Conservation (phyloP, 805 yeast genomes). For the Ogataea neopini region DNA sequence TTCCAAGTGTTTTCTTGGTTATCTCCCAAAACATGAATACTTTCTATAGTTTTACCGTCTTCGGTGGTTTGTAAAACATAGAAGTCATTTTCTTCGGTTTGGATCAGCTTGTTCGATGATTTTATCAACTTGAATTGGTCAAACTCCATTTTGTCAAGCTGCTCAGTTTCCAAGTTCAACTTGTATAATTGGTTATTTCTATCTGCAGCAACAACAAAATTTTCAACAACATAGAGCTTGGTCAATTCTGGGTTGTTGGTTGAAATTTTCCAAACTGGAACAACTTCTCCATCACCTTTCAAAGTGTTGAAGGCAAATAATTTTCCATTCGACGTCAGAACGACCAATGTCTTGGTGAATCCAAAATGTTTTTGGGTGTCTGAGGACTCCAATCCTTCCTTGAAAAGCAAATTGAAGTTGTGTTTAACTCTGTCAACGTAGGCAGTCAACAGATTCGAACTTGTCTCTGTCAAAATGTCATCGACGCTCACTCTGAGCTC, state of each 20-base stretch:
- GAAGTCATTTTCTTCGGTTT: slow-evolving; percentile 17
- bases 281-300: slow-evolving; percentile 11
- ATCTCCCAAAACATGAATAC: slow-evolving; percentile 11
- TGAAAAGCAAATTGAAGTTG: slow-evolving; percentile 25
- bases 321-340: slow-evolving; percentile 41
- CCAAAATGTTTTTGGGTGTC: slow-evolving; percentile 42
- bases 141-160: slow-evolving; percentile 3
- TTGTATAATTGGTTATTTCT: slow-evolving; percentile 10
- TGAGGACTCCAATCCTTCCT: slow-evolving; percentile 19
- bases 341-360: slow-evolving; percentile 43
- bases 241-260: slow-evolving; percentile 4
- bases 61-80: slow-evolving; percentile 13
- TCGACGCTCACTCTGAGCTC: slow-evolving; percentile 25
- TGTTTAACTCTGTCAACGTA: slow-evolving; percentile 35
- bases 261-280: slow-evolving; percentile 40
- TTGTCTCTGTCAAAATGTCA: slow-evolving; percentile 36
- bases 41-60: slow-evolving; percentile 14
- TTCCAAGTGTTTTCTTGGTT: slow-evolving; percentile 23
- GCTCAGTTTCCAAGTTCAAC: slow-evolving; percentile 6
- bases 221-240: slow-evolving; percentile 11
- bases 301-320: slow-evolving; percentile 48
- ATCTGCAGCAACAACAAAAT: slow-evolving; percentile 10
- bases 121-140: slow-evolving; percentile 11
- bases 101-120: slow-evolving; percentile 11
- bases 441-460: slow-evolving; percentile 31